These are phyloP conservation scores for Diaporthe velutina DNA, from an alignment of 2,329 filamentous ascomycete genomes.

Conservation along the genomic window DNA sequence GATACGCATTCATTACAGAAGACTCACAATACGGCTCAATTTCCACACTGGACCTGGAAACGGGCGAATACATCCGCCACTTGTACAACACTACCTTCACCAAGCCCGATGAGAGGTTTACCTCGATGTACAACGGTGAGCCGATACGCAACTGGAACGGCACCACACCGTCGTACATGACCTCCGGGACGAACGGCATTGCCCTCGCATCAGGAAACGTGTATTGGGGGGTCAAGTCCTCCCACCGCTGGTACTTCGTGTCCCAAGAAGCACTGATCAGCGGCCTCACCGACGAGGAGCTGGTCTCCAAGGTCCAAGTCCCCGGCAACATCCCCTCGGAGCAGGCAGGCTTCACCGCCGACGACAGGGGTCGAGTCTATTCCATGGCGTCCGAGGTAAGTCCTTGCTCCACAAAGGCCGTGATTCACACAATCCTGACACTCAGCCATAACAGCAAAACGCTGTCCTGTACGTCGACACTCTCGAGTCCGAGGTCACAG, in stretches of 20 bases:
- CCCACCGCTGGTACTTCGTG: constrained; percentile 3
- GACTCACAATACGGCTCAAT: constrained; percentile 16
- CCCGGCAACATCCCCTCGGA: constrained; percentile 11
- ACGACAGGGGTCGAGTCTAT: neutral
- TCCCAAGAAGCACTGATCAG: neutral
- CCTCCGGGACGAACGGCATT: neutral
- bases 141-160: constrained; percentile 18
- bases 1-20: constrained; percentile 11
- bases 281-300: neutral
- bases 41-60: neutral
- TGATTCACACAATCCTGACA: neutral
- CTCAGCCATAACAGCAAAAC: neutral
- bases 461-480: constrained; percentile 12
- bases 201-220: neutral
- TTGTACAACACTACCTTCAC: constrained; percentile 11
- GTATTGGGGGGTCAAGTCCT: neutral
- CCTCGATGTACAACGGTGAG: constrained; percentile 12
- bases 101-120: constrained; percentile 8
- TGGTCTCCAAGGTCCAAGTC: neutral
- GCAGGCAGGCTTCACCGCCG: constrained; percentile 11
- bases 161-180: constrained; percentile 1
- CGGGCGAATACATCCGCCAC: constrained; percentile 4
- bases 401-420: neutral
- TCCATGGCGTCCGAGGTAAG: constrained; percentile 2
- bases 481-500: constrained; percentile 1